Evolutionary conservation across 768 basidiomycete species (phyloP), one percentile per base, ranked within the genome.

Genomic region (Coprinopsis marcescibilis): DNA sequence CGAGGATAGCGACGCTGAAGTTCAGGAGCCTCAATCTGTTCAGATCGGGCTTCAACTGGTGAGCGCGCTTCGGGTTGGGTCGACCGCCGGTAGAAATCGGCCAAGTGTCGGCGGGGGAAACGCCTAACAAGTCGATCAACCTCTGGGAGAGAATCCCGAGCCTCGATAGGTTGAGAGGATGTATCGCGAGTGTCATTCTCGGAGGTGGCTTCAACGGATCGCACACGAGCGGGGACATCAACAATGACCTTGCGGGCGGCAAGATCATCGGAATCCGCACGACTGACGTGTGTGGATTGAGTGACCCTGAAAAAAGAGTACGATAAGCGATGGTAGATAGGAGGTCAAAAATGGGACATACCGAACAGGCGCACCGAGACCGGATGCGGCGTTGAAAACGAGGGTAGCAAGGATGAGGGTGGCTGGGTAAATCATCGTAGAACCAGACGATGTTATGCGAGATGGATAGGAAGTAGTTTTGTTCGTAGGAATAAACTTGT

Each of bases 341-440:
- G 5, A 3, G 21, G 11, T 42, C 3, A 39, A 26, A 33, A 20
- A 4, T 10, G 17, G 3, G 36, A 60, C 57, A 38, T 56, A 70
- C 71, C 61, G 65, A 43, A 72, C 50, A 36, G 71, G 71, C 50
- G 68, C 71, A 53, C 66, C 64, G 47, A 65, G 51, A 43, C 58
- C 60, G 44, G 64, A 59, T 40, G 60, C 62, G 48, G 63, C 65
- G 55, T 65, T 65, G 58, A 70, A 59, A 46, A 66, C 60, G 61
- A 72, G 57, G 52, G 65, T 61, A 51, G 62, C 66, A 48, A 70
- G 55, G 54, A 70, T 48, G 49, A 70, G 56, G 47, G 60, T 58
- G 56, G 65, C 55, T 54, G 65, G 61, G 50, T 65, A 63, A 58
- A 72, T 67, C 70, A 70, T 72, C 62, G 61, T 67, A 51, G 60